Conservation (phyloP, 2,329 filamentous ascomycete species). For the Westerdykella ornata region DNA sequence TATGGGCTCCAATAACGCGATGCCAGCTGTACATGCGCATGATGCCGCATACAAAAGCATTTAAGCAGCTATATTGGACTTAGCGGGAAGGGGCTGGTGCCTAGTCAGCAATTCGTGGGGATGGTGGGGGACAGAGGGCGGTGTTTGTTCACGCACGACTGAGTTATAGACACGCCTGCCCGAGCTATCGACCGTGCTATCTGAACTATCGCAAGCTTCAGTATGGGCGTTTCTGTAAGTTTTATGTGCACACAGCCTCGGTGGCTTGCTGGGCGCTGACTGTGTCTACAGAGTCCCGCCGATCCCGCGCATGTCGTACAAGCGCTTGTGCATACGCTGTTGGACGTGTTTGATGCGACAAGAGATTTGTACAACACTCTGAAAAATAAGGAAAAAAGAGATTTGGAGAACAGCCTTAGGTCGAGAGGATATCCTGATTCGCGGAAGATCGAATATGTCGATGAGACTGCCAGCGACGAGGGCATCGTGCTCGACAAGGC, state of each 20-base stretch:
- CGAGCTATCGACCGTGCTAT: conserved; percentile 5
- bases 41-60: conserved; percentile 21
- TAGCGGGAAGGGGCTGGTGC: conserved; percentile 13
- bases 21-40: conserved; percentile 35
- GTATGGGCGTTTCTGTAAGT: conserved; percentile 25
- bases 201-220: conserved; percentile 7
- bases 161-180: too few relatives aligned
- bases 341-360: conserved; percentile 33
- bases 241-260: background rate
- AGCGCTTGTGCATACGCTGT: conserved; percentile 25
- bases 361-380: conserved; percentile 29
- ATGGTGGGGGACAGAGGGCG: conserved; percentile 16
- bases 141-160: conserved; percentile 13
- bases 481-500: conserved; percentile 29
- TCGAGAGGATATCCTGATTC: conserved; percentile 26
- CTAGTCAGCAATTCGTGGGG: conserved; percentile 6
- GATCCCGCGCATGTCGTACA: conserved; percentile 29
- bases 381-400: conserved; percentile 28
- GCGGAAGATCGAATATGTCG: conserved; percentile 21
- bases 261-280: background rate
- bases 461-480: conserved; percentile 19
- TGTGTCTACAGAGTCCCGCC: conserved; percentile 15
- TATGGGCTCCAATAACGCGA: conserved; percentile 22
- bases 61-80: conserved; percentile 6
- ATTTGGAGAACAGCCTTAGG: conserved; percentile 23